These are phyloP conservation scores for Phialophora verrucosa DNA, from an alignment of 2,329 filamentous ascomycete species.

Conservation along the genomic window DNA sequence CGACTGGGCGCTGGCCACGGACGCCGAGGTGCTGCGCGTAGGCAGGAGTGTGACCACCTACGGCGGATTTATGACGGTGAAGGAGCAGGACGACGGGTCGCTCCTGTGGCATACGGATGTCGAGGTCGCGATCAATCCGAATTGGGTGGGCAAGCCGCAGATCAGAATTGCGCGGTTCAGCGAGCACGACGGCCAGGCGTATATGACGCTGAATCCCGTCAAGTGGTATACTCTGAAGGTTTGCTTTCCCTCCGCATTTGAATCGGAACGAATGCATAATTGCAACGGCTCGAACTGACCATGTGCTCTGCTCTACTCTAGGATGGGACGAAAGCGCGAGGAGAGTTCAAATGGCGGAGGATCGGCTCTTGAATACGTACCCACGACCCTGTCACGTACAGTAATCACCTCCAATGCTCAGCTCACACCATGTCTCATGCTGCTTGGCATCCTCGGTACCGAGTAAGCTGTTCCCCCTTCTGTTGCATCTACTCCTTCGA, in stretches of 20 bases:
- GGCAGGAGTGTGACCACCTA: slow-evolving; percentile 25
- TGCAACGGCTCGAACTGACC: background rate
- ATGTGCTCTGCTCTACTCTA: background rate
- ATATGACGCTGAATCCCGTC: slow-evolving; percentile 29
- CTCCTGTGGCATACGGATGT: slow-evolving; percentile 32
- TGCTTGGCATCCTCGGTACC: background rate
- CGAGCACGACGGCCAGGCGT: slow-evolving; percentile 16
- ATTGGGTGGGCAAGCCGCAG: slow-evolving; percentile 30
- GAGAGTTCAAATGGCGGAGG: slow-evolving; percentile 32
- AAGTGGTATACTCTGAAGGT: slow-evolving; percentile 29
- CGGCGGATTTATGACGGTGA: slow-evolving; percentile 25
- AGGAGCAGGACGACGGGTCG: slow-evolving; percentile 18
- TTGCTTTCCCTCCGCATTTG: background rate
- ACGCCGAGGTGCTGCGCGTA: slow-evolving; percentile 27
- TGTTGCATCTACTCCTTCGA: slow-evolving; percentile 5
- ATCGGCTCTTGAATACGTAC: slow-evolving; percentile 19
- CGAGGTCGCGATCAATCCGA: slow-evolving; percentile 30
- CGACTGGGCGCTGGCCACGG: slow-evolving; percentile 22
- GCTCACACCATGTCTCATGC: background rate
- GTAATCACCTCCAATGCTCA: background rate
- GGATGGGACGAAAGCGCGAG: slow-evolving; percentile 28
- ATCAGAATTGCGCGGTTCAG: slow-evolving; percentile 18
- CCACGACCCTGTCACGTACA: background rate
- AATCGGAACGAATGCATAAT: background rate
- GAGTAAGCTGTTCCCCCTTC: slow-evolving; percentile 4